Evolutionary conservation across 1,284 basidiomycete genomes (phyloP).

Genomic region (Marasmius sp.): DNA sequence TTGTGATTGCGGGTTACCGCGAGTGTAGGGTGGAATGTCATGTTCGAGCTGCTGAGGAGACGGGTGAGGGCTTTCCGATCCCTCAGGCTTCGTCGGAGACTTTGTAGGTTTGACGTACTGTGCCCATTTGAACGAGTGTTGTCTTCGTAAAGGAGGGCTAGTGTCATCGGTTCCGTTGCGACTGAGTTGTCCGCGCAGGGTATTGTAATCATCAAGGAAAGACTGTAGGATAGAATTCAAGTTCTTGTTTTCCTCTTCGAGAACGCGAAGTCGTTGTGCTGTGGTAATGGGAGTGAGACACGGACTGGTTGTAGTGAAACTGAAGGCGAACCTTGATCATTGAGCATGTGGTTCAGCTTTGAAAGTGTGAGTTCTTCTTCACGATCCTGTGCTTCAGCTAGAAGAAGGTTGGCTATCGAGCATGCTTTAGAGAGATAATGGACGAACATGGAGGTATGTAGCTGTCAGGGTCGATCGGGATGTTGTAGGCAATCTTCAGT

Average conservation of each 20-base stretch:
- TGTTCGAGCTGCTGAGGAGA: constrained; percentile 77
- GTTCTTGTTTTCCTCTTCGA: constrained; percentile 78
- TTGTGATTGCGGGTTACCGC: constrained; percentile 20
- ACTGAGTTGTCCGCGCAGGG: constrained; percentile 39
- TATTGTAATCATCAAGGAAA: constrained; percentile 66
- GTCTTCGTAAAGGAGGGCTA: constrained; percentile 55
- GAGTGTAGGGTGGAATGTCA: constrained; percentile 46
- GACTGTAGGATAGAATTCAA: constrained; percentile 60
- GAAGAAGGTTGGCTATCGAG: constrained; percentile 4
- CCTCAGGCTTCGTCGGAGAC: constrained; percentile 72
- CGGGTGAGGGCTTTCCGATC: constrained; percentile 50
- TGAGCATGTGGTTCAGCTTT: constrained; percentile 66
- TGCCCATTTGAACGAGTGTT: constrained; percentile 83
- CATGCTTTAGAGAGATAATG: not conserved
- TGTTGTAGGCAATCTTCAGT: constrained; percentile 78
- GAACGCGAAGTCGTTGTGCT: constrained; percentile 67
- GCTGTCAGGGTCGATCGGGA: constrained; percentile 83
- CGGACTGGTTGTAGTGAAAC: constrained; percentile 2
- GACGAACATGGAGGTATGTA: constrained; percentile 88
- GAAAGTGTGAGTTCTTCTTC: constrained; percentile 62
- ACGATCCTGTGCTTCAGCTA: constrained; percentile 66
- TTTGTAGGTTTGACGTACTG: constrained; percentile 68
- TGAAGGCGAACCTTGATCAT: constrained; percentile 66
- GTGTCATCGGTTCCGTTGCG: constrained; percentile 42
- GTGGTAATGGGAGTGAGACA: constrained; percentile 12